phyloP scores from a whole-genome alignment of 768 basidiomycete species.

The Daedaleopsis sinensis region DNA sequence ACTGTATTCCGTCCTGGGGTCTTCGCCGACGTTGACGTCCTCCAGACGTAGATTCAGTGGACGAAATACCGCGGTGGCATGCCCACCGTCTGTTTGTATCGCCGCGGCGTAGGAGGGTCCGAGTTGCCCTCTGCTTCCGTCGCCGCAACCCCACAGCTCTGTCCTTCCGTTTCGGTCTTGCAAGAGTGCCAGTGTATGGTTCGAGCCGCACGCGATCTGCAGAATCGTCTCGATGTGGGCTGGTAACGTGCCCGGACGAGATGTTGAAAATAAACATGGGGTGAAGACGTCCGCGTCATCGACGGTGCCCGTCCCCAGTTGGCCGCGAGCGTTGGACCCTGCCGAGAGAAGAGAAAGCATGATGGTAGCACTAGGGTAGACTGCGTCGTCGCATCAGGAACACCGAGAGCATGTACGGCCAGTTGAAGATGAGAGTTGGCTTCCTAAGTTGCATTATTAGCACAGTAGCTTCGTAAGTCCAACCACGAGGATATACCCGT shows the following conservation, averaged over 20 bases:
- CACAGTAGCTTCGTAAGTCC: no score
- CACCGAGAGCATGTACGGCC: no score
- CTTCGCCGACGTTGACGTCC: slow-evolving; percentile 27
- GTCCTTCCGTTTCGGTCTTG: slow-evolving; percentile 31
- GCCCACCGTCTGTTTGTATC: neutral
- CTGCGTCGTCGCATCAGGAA: no score
- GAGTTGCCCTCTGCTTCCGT: slow-evolving; percentile 72
- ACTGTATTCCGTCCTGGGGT: slow-evolving; percentile 41
- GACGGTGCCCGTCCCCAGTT: slow-evolving; percentile 43
- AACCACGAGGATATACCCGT: no score
- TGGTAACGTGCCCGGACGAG: slow-evolving; percentile 29
- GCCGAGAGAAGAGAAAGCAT: slow-evolving; percentile 39
- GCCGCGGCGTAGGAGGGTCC: slow-evolving; percentile 44
- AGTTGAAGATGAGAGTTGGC: no score
- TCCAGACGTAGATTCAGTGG: slow-evolving; percentile 47
- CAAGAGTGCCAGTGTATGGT: slow-evolving; percentile 76
- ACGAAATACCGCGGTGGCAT: slow-evolving; percentile 44
- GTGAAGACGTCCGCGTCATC: slow-evolving; percentile 45
- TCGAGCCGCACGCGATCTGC: slow-evolving; percentile 70
- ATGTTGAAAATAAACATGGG: slow-evolving; percentile 38
- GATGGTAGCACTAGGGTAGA: no score
- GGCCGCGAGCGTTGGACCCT: slow-evolving; percentile 54
- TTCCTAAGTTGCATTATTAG: no score
- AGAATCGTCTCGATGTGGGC: slow-evolving; percentile 36
- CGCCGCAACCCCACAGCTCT: slow-evolving; percentile 77